Base-by-base conservation (phyloP, 2,329 filamentous ascomycete genomes). In the Calonectria pauciramosa region DNA sequence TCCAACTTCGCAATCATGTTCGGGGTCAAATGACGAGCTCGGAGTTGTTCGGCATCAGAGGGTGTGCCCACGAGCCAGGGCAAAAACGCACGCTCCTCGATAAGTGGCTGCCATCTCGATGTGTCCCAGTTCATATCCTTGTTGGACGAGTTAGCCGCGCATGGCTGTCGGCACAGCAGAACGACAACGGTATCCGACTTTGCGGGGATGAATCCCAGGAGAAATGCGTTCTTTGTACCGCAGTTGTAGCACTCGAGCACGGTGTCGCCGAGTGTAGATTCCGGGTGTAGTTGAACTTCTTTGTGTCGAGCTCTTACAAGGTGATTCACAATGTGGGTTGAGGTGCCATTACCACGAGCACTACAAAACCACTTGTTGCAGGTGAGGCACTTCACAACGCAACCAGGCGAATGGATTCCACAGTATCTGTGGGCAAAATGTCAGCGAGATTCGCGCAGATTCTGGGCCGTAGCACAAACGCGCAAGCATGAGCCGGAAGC, bases 51-150 rank as follows among this genome's bases (percentile, higher is more conserved):
- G 80, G 97, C 95, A 83, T 99, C 97, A 41, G 94, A 95, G 1
- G 97, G 97, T 13, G 94, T 90, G 59, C 93, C 92, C 10, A 99
- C 96, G 30, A 99, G 94, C 97, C 97, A 99, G 49, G 94, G 91
- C 47, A 99, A 87, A 84, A 99, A 99, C 20, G 96, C 97, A 65
- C 97, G 95, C 83, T 99, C 97, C 85, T 98, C 96, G 78, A 99
- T 99, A 73, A 99, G 89, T 16, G 97, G 97, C 84, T 99, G 96
- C 97, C 97, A 99, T 83, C 96, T 93, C 32, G 96, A 98, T 8
- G 96, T 97, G 84, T 99, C 97, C 97, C 97, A 99, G 85, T 97
- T 99, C 96, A 99, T 99, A 82, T 99, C 97, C 86, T 99, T 99
- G 78, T 95, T 96, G 41, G 97, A 99, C 1, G 96, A 94, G 87